A percentile compares a stretch with the other conserved stretches of the same genome.
Conservation (phyloP, 257 asterid species). For the Solanum pinnatisectum region DNA sequence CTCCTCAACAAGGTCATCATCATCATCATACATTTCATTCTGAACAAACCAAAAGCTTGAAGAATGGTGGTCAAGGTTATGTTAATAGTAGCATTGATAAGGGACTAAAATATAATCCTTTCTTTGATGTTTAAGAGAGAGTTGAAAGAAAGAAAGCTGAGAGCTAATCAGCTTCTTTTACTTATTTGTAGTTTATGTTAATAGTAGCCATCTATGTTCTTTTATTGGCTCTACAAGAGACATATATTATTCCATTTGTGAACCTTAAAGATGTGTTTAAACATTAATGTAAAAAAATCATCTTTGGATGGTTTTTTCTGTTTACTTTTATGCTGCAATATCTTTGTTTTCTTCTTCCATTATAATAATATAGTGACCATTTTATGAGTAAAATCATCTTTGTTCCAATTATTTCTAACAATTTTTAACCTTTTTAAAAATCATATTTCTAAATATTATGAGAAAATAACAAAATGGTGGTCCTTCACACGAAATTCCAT, state of each 20-base stretch:
- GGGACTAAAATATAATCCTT: slow-evolving; percentile 67
- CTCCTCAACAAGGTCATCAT: slow-evolving; percentile 16
- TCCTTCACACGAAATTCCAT: background rate
- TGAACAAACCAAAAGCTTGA: slow-evolving; percentile 25
- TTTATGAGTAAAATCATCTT: no score
- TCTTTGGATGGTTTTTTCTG: background rate
- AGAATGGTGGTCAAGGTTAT: slow-evolving; percentile 6
- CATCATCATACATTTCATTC: slow-evolving; percentile 5
- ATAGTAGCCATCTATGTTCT: background rate
- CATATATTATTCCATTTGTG: background rate
- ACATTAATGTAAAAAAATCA: background rate
- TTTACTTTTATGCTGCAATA: background rate
- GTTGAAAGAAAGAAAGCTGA: background rate
- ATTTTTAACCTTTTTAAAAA: no score
- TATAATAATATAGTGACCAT: no score
- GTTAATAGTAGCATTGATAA: slow-evolving; percentile 37
- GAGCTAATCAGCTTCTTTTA: background rate
- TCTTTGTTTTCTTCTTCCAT: background rate
- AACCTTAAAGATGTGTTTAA: background rate
- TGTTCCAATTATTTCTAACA: no score
- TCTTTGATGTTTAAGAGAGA: slow-evolving; percentile 38
- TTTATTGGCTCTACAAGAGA: background rate
- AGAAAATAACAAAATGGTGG: background rate
- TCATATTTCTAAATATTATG: background rate
- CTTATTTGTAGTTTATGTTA: background rate